Evolutionary conservation across 768 basidiomycete species (phyloP), one percentile per base, ranked within the genome.

Genomic region (Pulveroboletus frians): DNA sequence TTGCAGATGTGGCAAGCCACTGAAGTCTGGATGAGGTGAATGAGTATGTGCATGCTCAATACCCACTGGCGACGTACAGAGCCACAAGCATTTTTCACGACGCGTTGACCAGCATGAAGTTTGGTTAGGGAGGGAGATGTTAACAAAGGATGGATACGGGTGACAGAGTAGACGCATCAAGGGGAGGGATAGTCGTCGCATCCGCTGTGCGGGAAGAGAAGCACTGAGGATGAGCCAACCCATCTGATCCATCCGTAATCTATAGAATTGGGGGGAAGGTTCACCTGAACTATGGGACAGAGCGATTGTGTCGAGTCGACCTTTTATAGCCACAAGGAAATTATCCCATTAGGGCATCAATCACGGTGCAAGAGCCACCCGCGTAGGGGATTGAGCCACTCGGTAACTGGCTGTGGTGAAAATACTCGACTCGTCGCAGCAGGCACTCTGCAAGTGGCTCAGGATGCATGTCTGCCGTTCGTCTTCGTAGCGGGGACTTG

Each of bases 271-370:
- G 14, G n/a, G 27, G n/a, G 23, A 32, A 32, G 1, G 41, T 54
- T 51, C 44, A 54, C 53, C 43, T 39, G 54, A 54, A 41, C 53
- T 54, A 51, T 31, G 50, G 42, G 36, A 50, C 9, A 39, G 43
- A 18, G 34, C 52, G 63, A 68, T 66, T 68, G 66, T 55, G 49
- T 67, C 44, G 40, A 39, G 58, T 36, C 36, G 52, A 49, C 46
- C 21, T 46, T 54, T 37, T 49, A 53, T 38, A 49, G 46, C 52
- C 58, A 51, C 55, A 54, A 23, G 26, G 32, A 58, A 53, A 53
- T 52, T 63, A 52, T 52, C 56, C 41, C 27, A 46, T 58, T 43
- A 52, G 55, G 62, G 38, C 26, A 60, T 57, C 61, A 63, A 59
- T 68, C 59, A 17, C 18, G n/a, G 18, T 13, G 15, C 31, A 10